Conservation (phyloP, 2,329 filamentous ascomycete species). For the Botryotinia narcissicola region DNA sequence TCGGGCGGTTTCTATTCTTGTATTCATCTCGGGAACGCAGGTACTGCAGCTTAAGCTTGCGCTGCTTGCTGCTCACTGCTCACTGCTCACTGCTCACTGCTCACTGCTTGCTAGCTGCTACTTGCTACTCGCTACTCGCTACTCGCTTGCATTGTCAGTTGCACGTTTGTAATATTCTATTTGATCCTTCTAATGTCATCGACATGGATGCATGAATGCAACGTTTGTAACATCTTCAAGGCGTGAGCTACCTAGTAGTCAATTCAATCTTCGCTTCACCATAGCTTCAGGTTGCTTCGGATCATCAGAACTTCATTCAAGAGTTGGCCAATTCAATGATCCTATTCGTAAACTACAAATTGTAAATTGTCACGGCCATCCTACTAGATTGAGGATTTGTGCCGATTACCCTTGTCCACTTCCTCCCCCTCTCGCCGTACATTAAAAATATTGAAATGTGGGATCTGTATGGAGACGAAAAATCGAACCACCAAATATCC, state of each 20-base stretch:
- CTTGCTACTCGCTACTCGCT: neutral
- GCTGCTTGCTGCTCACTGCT: slow-evolving; percentile 11
- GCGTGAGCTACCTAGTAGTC: neutral
- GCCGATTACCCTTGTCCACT: neutral
- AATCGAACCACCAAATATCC: neutral
- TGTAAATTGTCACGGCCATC: neutral
- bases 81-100: neutral
- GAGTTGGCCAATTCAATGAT: neutral
- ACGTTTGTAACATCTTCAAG: neutral
- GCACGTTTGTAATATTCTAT: slow-evolving; percentile 12
- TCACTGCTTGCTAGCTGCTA: neutral
- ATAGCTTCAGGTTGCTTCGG: neutral
- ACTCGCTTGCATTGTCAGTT: slow-evolving; percentile 1
- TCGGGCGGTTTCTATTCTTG: slow-evolving; percentile 10
- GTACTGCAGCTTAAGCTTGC: slow-evolving; percentile 14
- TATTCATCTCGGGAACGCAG: slow-evolving; percentile 9
- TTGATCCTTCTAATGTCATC: slow-evolving; percentile 9
- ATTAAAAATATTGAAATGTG: neutral
- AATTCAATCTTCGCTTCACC: neutral
- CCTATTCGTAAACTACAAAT: neutral
- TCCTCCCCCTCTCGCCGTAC: neutral
- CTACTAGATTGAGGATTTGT: neutral
- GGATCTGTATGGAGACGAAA: neutral
- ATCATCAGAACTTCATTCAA: neutral
- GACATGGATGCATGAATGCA: neutral